Base-by-base conservation (phyloP, 768 basidiomycete genomes). In the Leccinellum albellum region DNA sequence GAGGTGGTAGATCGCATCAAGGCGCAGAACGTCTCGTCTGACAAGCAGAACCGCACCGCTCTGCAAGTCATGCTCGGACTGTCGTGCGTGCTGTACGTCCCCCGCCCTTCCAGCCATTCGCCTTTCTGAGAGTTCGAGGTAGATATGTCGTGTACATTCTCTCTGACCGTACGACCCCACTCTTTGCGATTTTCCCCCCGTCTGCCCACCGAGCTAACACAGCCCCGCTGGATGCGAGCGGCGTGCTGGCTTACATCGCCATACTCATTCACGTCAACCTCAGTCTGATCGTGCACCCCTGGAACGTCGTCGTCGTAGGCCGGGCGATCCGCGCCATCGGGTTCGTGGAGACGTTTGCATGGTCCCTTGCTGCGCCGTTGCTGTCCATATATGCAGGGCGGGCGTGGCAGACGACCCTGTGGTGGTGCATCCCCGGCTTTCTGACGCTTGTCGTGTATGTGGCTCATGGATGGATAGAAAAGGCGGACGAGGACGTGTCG, bases 241-340 rank as follows among this genome's bases (percentile, higher is more conserved):
- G 70, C n/a, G 53, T 74, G 5, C 78, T 84, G 54, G 70, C 80
- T 14, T 61, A 82, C 54, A 55, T 85, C 50, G 79, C 79, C 28
- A 69, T 87, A 14, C 69, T 77, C 60, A 55, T 84, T 9, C 82
- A 86, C 64, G 55, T 76, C 50, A 82, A 83, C 59, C 74, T 85
- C 49, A 67, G 71, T 21, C 61, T 81, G 28, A 66, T 77, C 23
- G 73, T 79, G 32, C 76, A 79, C 35, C 76, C 76, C 6, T 67
- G 64, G 60, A 61, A 65, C 59, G 67, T 65, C 56, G 68, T 55
- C 69, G 37, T 71, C 52, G 63, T 64, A 13, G 61, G 64, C 33
- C 54, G 64, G 9, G 46, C 57, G 56, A 67, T 64, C 47, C 73
- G 70, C n/a, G 65, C 74, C n/a, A 70, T 69, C 51, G 67, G 66